Evolutionary conservation across 208 protist species (phyloP).

Genomic region (Trypanosoma boissoni): DNA sequence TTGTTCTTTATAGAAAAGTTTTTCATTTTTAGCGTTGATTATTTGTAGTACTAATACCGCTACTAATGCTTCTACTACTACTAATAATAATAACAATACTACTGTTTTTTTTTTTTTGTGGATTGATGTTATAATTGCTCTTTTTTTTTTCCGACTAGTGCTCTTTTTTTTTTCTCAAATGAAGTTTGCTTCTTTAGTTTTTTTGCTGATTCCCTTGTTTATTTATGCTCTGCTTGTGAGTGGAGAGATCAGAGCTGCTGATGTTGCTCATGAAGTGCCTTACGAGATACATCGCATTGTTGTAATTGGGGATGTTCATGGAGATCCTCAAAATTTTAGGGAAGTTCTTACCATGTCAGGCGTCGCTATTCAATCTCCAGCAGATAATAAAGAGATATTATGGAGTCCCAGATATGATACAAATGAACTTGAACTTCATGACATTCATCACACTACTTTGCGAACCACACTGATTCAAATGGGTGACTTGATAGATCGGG

Average conservation of each 20-base stretch:
- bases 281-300: conserved; percentile 58
- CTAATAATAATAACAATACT: too few relatives aligned
- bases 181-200: background rate
- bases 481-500: conserved; percentile 83
- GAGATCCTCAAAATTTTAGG: conserved; percentile 60
- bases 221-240: background rate
- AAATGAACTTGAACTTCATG: conserved; percentile 14
- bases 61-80: too few relatives aligned
- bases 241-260: background rate
- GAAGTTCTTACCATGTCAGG: conserved; percentile 43
- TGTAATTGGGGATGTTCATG: conserved; percentile 73
- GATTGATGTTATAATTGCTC: too few relatives aligned
- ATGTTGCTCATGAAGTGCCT: conserved; percentile 10
- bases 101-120: too few relatives aligned
- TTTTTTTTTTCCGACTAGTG: too few relatives aligned
- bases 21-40: too few relatives aligned
- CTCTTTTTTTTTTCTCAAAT: background rate
- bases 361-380: conserved; percentile 26
- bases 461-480: conserved; percentile 71
- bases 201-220: background rate
- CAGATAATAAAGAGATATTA: conserved; percentile 11
- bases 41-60: too few relatives aligned
- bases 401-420: conserved; percentile 25
- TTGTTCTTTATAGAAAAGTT: too few relatives aligned
- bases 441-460: conserved; percentile 15